Base-by-base conservation (phyloP, 2,329 filamentous ascomycete genomes). In the Nemania diffusa region DNA sequence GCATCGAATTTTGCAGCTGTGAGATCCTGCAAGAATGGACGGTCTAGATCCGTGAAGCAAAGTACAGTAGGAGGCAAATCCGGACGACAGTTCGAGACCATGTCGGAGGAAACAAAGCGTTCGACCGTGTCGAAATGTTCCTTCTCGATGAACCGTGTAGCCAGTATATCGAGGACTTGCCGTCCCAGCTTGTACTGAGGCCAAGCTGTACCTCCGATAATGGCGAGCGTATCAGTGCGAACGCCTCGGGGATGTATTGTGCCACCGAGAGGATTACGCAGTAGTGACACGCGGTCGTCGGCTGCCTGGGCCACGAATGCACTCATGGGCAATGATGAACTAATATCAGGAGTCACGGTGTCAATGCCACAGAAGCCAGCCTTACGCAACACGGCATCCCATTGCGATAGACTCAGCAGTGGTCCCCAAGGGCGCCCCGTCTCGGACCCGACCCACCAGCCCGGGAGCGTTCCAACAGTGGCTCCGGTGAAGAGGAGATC, bases 401-500 rank as follows among this genome's bases (percentile, higher is more conserved):
- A 79, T 51, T 71, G 20, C 6, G 44, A 13, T 56, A 42, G 11
- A 11, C 32, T 69, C 29, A 71, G 61, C 51, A 58, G 27, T 2
- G 76, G 75, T 3, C 55, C 55, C 24, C 63, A 61, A 24, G 46
- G 64, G 1, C 79, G 72, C 24, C 76, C 73, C 24, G 73, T 53
- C 57, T 62, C 78, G 70, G 27, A 70, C 6, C 76, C 75, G 2
- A 74, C 52, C 79, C 79, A 81, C 80, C 79, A 82, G 0, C 79
- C 80, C 9, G 78, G 74, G 0, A 82, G 65, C 2, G 73, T 65
- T 1, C 78, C 78, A n/a, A 81, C 77, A 2, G 78, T 73, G 60
- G 79, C 64, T 24, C 48, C 53, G 27, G 20, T 24, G 13, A 51
- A 37, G 0, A 62, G 5, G 5, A 37, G 20, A 11, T 52, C 62